Percentiles rank a stretch among this genome's conserved stretches.
Conservation (phyloP, 345 rosid species). For the Pistacia vera region DNA sequence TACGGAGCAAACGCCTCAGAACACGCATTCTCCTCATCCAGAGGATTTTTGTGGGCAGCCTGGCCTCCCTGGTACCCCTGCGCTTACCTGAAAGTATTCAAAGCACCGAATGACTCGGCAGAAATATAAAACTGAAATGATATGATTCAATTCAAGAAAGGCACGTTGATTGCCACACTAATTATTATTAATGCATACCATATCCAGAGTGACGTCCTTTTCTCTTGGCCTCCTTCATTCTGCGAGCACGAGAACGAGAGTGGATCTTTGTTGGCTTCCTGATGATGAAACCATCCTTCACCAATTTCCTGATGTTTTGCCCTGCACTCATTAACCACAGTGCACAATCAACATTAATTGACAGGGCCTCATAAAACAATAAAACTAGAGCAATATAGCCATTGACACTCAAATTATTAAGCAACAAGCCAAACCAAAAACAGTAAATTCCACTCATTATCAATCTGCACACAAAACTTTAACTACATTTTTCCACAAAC, state of each 20-base stretch:
- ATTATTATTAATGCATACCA: slow-evolving; percentile 35
- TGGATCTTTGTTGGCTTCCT: slow-evolving; percentile 81
- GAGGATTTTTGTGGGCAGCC: slow-evolving; percentile 72
- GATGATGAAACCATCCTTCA: slow-evolving; percentile 77
- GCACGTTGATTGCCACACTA: background rate
- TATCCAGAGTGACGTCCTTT: slow-evolving; percentile 87
- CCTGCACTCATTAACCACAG: slow-evolving; percentile 37
- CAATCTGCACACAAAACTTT: background rate
- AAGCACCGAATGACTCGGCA: background rate
- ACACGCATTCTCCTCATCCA: slow-evolving; percentile 85
- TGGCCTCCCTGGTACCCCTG: slow-evolving; percentile 80
- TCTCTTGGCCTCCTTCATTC: slow-evolving; percentile 72
- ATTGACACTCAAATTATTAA: background rate
- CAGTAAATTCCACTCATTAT: background rate
- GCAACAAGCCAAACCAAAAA: background rate
- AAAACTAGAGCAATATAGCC: background rate
- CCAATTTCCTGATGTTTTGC: slow-evolving; percentile 76
- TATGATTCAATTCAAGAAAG: too few relatives aligned
- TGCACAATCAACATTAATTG: background rate
- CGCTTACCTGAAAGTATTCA: slow-evolving; percentile 55
- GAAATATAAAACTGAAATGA: too few relatives aligned
- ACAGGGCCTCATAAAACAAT: background rate
- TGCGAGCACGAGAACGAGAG: slow-evolving; percentile 77
- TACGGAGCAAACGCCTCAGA: slow-evolving; percentile 60
- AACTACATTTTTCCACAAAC: background rate